Evolutionary conservation across 2,329 filamentous ascomycete genomes (phyloP).

Genomic region (Diaporthe vaccinii): DNA sequence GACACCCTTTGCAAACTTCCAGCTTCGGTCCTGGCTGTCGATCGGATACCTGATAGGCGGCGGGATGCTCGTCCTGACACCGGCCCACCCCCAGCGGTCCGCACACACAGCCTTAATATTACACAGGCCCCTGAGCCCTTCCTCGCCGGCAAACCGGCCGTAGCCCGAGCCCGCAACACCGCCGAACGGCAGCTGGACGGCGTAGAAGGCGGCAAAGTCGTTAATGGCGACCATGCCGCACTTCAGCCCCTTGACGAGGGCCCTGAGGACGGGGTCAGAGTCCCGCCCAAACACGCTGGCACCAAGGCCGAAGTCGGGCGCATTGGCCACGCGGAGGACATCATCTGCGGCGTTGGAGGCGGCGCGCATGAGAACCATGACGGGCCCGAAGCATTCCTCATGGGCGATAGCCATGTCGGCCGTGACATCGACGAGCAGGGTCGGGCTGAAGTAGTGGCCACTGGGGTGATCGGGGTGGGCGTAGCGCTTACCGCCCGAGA

Average conservation of each 20-base stretch:
- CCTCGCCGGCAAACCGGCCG: constrained; percentile 91
- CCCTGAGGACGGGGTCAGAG: constrained; percentile 69
- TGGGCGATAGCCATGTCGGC: constrained; percentile 88
- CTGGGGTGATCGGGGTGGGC: constrained; percentile 79
- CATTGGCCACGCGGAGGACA: constrained; percentile 85
- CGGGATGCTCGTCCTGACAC: constrained; percentile 83
- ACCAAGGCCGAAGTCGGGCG: constrained; percentile 87
- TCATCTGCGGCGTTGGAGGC: constrained; percentile 68
- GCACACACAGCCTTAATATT: constrained; percentile 90
- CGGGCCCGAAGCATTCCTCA: constrained; percentile 91
- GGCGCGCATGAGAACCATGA: constrained; percentile 88
- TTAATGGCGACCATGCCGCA: constrained; percentile 96
- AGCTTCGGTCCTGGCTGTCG: constrained; percentile 71
- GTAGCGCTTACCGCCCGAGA: constrained; percentile 82
- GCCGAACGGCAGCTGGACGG: constrained; percentile 94
- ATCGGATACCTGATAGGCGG: constrained; percentile 86
- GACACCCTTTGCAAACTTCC: constrained; percentile 73
- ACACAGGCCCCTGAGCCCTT: constrained; percentile 86
- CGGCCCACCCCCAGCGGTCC: constrained; percentile 75
- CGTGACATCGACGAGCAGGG: constrained; percentile 90
- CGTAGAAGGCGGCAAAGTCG: constrained; percentile 94
- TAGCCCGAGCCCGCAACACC: constrained; percentile 92
- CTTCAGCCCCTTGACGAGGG: constrained; percentile 77
- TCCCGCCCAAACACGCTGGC: constrained; percentile 87
- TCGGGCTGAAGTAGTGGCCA: constrained; percentile 94